Percentiles rank a stretch among this genome's conserved stretches.
Conservation (phyloP, 176 grass and related monocot species). For the Oryza australiensis region DNA sequence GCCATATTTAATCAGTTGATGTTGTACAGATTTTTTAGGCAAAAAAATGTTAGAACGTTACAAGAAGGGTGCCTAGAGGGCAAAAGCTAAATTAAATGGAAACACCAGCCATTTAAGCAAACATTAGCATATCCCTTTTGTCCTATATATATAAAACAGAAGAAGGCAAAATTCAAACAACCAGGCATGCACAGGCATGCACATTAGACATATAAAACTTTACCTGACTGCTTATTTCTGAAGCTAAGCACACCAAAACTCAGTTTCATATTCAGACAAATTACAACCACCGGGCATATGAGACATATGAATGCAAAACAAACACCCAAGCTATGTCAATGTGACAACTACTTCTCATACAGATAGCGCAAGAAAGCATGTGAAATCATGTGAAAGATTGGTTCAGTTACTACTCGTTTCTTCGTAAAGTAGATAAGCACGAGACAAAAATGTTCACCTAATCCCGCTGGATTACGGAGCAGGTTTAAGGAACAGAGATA, state of each 20-base stretch:
- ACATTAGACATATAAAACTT: background rate
- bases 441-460: background rate
- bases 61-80: background rate
- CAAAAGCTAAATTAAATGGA: background rate
- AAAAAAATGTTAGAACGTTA: background rate
- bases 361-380: background rate
- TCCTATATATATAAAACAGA: background rate
- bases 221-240: background rate
- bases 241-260: background rate
- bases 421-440: background rate
- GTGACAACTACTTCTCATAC: background rate
- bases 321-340: background rate
- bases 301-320: background rate
- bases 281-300: background rate
- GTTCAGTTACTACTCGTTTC: background rate
- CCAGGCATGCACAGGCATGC: background rate
- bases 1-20: background rate
- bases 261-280: background rate
- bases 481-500: background rate
- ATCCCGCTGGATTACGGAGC: background rate
- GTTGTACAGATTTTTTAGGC: background rate
- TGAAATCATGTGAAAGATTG: background rate
- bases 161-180: background rate
- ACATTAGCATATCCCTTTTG: background rate
- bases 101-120: background rate